Conservation (phyloP, 2,329 filamentous ascomycete species). For the Cercospora sojina region DNA sequence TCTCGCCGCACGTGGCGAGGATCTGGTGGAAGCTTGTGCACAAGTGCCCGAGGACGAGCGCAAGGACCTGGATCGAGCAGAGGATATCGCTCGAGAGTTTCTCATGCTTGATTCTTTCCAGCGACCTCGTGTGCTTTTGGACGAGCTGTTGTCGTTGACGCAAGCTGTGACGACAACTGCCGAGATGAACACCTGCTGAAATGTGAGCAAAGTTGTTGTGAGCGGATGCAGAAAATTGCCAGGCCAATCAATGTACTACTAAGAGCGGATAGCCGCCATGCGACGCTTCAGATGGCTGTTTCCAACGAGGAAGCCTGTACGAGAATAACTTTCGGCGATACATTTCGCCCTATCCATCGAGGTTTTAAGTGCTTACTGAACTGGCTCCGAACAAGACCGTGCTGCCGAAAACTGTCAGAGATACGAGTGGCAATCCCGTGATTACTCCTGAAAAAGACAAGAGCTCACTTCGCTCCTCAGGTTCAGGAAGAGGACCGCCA, state of each 20-base stretch:
- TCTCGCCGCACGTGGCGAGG: conserved; percentile 69
- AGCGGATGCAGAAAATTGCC: neutral
- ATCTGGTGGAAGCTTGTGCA: conserved; percentile 71
- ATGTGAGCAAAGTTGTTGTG: neutral
- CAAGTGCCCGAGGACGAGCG: conserved; percentile 64
- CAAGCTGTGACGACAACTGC: neutral
- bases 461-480: neutral
- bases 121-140: conserved; percentile 40
- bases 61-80: conserved; percentile 66
- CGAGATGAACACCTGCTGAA: neutral
- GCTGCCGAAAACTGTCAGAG: neutral
- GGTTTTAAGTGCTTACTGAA: neutral
- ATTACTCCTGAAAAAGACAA: neutral
- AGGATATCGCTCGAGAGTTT: conserved; percentile 46
- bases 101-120: conserved; percentile 40
- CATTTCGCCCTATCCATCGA: neutral
- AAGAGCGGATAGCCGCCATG: neutral
- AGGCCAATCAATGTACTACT: neutral
- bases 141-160: conserved; percentile 38
- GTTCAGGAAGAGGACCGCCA: neutral
- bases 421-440: neutral
- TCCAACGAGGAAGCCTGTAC: neutral
- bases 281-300: neutral
- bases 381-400: neutral
- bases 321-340: neutral